phyloP scores from a whole-genome alignment of 106 monocot genomes.

The Chionographis japonica region DNA sequence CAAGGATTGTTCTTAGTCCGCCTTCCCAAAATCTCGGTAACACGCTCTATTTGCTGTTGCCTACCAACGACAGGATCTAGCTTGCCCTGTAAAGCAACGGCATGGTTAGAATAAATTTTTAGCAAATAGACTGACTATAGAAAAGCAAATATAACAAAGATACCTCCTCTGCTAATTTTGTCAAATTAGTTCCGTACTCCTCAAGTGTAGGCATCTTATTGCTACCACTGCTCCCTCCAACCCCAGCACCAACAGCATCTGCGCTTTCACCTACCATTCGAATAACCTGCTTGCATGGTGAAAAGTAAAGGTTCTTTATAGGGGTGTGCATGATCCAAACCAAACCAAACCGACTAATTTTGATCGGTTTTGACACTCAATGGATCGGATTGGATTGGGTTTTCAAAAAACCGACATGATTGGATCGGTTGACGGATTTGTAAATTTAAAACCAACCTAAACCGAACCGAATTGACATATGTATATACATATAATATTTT shows the following conservation, averaged over 20 bases:
- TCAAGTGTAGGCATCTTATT: constrained; percentile 36
- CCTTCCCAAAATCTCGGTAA: constrained; percentile 39
- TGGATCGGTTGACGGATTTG: too few relatives aligned
- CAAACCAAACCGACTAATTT: too few relatives aligned
- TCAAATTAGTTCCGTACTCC: constrained; percentile 37
- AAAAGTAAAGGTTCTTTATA: neutral
- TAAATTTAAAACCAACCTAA: too few relatives aligned
- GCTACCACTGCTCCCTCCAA: constrained; percentile 27
- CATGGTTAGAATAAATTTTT: neutral
- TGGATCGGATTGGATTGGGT: too few relatives aligned
- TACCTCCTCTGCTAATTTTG: constrained; percentile 37
- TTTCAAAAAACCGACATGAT: too few relatives aligned
- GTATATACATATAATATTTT: neutral
- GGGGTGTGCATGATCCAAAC: too few relatives aligned
- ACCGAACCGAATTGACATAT: neutral
- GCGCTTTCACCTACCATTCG: constrained; percentile 39
- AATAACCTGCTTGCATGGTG: constrained; percentile 11
- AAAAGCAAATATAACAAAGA: neutral
- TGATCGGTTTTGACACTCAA: too few relatives aligned
- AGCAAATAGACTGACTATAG: too few relatives aligned
- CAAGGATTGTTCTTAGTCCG: constrained; percentile 43
- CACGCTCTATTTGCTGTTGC: constrained; percentile 33
- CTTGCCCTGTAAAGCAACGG: constrained; percentile 26
- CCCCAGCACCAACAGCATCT: constrained; percentile 42
- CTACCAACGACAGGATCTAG: constrained; percentile 41